Evolutionary conservation across 2,329 filamentous ascomycete species (phyloP), one percentile per base, ranked within the genome.

Genomic region (Stemphylium lycopersici): DNA sequence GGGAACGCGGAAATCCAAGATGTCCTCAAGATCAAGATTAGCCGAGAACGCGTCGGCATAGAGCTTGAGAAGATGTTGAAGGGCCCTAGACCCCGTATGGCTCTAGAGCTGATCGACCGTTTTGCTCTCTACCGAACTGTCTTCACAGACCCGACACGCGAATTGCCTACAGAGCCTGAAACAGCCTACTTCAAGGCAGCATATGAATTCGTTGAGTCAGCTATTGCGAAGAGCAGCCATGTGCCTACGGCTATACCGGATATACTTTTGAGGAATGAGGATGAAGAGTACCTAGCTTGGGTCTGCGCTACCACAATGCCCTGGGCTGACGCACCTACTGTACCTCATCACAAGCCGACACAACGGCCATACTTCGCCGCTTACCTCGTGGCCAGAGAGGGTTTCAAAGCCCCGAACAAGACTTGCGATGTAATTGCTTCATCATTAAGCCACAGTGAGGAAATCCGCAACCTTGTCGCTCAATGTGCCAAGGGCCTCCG

Each of bases 41-140:
- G 90, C 68, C 86, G 92, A 49, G 95, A 99, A 75, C 83, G 95
- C 52, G 87, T 99, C 1, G 91, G 91, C 0, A 84, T 89, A 3
- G 95, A 99, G 72, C 68, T 97, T 3, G 90, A 93, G 69, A 98
- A 98, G 80, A 96, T 96, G 87, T 79, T 98, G 15, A 88, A 86
- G 75, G 87, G 83, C 31, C 82, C 83, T 10, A 79, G 87, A 63
- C 88, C 89, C 6, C 77, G 78, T 44, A 79, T 80, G 61, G 82
- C 89, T 6, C 76, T 93, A n/a, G 74, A 81, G 22, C 79, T 90
- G 11, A 85, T 93, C 37, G 80, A 91, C 68, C 76, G 82, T 2
- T 81, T 93, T 12, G 81, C 81, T 6, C 81, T 93, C 2, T 93
- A 91, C 69, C 79, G 83, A 36, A 86, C 87, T 3, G 86, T 93